Conservation (phyloP, 116 monocot species). For the Thalassia testudinum region DNA sequence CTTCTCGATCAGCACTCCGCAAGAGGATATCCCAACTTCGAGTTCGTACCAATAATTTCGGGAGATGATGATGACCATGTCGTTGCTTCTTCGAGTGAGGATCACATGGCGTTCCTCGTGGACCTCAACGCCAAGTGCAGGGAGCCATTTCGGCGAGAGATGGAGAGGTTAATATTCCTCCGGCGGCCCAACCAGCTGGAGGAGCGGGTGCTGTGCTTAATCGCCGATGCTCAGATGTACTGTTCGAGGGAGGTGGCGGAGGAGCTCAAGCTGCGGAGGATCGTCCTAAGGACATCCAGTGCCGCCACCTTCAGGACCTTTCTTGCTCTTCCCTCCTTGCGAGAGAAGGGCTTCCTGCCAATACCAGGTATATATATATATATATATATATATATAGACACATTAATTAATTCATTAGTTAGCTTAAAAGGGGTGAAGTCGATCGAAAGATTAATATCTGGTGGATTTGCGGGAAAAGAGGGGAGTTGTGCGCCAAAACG, state of each 20-base stretch:
- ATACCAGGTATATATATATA: conserved; percentile 1
- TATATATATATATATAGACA: too few relatives aligned
- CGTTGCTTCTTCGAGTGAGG: background rate
- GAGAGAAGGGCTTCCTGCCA: background rate
- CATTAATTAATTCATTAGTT: too few relatives aligned
- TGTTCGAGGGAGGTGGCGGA: conserved; percentile 4
- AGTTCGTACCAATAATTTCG: conserved; percentile 12
- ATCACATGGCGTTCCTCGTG: conserved; percentile 5
- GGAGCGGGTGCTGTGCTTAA: conserved; percentile 9
- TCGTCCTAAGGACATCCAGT: conserved; percentile 25
- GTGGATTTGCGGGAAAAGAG: too few relatives aligned
- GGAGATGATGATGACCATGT: background rate
- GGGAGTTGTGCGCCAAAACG: too few relatives aligned
- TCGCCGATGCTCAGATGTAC: conserved; percentile 17
- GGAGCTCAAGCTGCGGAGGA: conserved; percentile 10
- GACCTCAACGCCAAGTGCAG: conserved; percentile 15
- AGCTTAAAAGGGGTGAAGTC: too few relatives aligned
- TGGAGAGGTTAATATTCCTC: background rate
- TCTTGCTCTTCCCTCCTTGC: background rate
- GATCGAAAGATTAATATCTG: too few relatives aligned
- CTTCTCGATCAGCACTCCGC: too few relatives aligned
- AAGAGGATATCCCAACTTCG: conserved; percentile 10
- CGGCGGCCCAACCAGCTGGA: too few relatives aligned
- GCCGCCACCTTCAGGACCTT: conserved; percentile 13
- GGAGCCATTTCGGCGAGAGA: conserved; percentile 5